Base-by-base conservation (phyloP, 306 rosid species). In the Acacia melanoxylon region DNA sequence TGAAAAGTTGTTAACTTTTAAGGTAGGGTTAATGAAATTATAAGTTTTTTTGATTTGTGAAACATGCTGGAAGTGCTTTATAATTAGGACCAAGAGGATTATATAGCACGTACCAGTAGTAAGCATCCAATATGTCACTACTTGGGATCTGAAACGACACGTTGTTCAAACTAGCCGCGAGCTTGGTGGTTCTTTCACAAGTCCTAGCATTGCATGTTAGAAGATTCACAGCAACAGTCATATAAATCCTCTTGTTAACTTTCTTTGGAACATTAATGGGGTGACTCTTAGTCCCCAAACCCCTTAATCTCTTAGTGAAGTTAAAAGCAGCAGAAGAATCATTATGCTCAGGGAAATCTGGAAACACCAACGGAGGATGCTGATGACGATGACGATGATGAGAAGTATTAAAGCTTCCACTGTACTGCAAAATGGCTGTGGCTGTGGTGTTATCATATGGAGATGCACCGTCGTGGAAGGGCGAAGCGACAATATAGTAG, bases 121-220 rank as follows among this genome's bases (percentile, higher is more conserved):
- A 86, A 48, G 89, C 86, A 42, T 86, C 80, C 35, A 79, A 24
- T 20, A 86, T 42, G 52, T 63, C 79, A 75, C 51, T 44, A 6
- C 16, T 16, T 1, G 86, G 82, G 19, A 12, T 75, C 20, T 14
- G 42, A 29, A 86, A 86, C 10, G 84, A 79, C 44, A 82, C 27
- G 41, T 82, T 86, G 72, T 86, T 83, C 17, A 86, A 76, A 17
- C 82, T 83, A 2, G 89, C 59, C 25, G 82, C 11, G 0, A 82
- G 6, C 68, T 46, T 69, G n/a, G 45, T 83, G 24, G 16, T 37
- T 6, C 24, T 19, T 1, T 12, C 2, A 58, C 84, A 86, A 2
- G 68, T 31, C 7, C 33, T 20, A 29, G 78, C 61, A 0, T 49
- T 4, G 35, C 89, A 86, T 19, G 68, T 10, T 3, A 69, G 52